Percentiles rank a stretch among this genome's conserved stretches.
phyloP scores from a whole-genome alignment of 352 stramenopile species.

The Pythium chondricola region DNA sequence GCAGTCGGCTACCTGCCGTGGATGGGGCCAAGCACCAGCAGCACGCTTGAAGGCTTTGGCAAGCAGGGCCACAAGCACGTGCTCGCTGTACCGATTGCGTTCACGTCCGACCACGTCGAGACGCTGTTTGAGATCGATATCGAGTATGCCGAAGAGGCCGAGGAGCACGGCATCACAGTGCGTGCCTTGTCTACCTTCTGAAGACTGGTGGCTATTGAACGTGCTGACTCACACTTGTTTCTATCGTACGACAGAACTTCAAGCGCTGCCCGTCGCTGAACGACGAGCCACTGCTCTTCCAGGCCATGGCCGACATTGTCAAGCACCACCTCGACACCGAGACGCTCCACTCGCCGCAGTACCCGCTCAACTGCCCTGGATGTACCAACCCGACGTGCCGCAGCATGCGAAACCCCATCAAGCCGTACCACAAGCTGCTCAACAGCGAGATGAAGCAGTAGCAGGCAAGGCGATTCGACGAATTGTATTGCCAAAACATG shows the following conservation, averaged over 20 bases:
- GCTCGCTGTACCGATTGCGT: slow-evolving; percentile 97
- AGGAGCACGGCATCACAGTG: slow-evolving; percentile 91
- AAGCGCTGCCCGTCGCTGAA: slow-evolving; percentile 95
- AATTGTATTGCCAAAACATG: too few species aligned
- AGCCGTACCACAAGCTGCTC: slow-evolving; percentile 49
- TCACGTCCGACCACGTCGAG: slow-evolving; percentile 99
- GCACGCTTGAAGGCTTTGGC: slow-evolving; percentile 91
- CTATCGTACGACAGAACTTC: slow-evolving; percentile 63
- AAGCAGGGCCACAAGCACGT: slow-evolving; percentile 93
- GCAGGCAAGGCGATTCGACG: not conserved
- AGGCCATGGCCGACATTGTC: slow-evolving; percentile 96
- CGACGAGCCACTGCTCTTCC: slow-evolving; percentile 91
- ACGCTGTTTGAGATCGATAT: slow-evolving; percentile 99
- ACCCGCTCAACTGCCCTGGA: slow-evolving; percentile 78
- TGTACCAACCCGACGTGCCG: slow-evolving; percentile 84
- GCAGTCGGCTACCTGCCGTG: slow-evolving; percentile 97
- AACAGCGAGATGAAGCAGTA: not conserved
- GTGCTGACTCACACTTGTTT: too few species aligned
- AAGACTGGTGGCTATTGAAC: too few species aligned
- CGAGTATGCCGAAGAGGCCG: slow-evolving; percentile 96
- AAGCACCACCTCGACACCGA: slow-evolving; percentile 87
- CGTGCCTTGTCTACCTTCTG: slow-evolving; percentile 6
- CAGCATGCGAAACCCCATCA: slow-evolving; percentile 80
- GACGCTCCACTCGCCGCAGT: slow-evolving; percentile 68
- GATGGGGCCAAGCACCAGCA: slow-evolving; percentile 97